These are phyloP conservation scores for Fusarium sp. DNA, from an alignment of 2,329 filamentous ascomycete genomes.

Conservation along the genomic window DNA sequence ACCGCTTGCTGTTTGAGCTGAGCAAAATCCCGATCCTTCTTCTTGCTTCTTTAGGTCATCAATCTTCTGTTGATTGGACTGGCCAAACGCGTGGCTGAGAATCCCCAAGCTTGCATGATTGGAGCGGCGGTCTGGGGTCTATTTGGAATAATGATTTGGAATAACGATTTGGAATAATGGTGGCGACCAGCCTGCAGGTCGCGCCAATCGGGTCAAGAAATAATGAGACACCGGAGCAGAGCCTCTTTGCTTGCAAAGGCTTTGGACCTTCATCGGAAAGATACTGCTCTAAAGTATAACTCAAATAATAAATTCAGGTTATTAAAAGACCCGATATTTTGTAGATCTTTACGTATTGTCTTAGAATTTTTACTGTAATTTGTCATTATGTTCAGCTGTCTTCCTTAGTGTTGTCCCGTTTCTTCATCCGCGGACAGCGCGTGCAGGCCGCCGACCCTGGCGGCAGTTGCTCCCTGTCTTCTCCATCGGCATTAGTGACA, in stretches of 20 bases:
- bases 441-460: not conserved
- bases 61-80: not conserved
- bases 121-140: not conserved
- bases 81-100: not conserved
- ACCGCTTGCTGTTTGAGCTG: not conserved
- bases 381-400: not conserved
- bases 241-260: not conserved
- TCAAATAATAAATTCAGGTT: not conserved
- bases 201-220: not conserved
- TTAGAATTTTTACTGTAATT: not conserved
- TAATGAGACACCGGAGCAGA: not conserved
- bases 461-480: not conserved
- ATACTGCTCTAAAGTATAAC: not conserved
- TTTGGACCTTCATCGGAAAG: not conserved
- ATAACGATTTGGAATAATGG: not conserved
- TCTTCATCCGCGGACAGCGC: not conserved
- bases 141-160: not conserved
- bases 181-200: not conserved
- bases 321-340: not conserved
- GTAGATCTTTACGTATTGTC: not conserved
- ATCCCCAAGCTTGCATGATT: not conserved
- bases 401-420: not conserved
- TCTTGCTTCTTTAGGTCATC: not conserved
- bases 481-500: not conserved
- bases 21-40: not conserved